These are phyloP conservation scores for Colletotrichum tropicale DNA, from an alignment of 2,329 filamentous ascomycete genomes.

Conservation along the genomic window DNA sequence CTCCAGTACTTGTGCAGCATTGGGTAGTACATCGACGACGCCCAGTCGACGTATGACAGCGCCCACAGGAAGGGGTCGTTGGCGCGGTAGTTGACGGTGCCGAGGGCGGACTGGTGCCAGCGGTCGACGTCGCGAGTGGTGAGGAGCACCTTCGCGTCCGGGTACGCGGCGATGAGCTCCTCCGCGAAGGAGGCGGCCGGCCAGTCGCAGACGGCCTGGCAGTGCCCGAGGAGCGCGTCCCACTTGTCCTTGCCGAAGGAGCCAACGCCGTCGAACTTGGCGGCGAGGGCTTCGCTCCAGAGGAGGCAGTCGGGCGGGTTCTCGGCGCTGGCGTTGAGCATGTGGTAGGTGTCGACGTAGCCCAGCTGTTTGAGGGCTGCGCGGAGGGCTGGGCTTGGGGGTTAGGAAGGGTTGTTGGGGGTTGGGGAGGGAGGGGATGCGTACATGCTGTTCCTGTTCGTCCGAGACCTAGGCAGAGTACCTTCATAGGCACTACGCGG, in stretches of 20 bases:
- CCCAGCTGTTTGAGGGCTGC: conserved; percentile 20
- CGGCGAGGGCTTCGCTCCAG: conserved; percentile 72
- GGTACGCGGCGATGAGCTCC: conserved; percentile 34
- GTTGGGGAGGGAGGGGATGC: conserved; percentile 33
- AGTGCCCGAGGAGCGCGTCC: conserved; percentile 34
- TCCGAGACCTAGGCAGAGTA: conserved; percentile 72
- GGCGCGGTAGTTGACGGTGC: conserved; percentile 31
- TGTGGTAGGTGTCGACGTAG: conserved; percentile 17
- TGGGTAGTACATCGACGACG: conserved; percentile 70
- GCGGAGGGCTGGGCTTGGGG: conserved; percentile 36
- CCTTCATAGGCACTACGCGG: conserved; percentile 73
- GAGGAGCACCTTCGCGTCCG: conserved; percentile 36
- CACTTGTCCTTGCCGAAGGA: conserved; percentile 28
- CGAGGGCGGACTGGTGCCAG: conserved; percentile 27
- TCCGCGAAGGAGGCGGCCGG: conserved; percentile 16
- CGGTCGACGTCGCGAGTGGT: conserved; percentile 32
- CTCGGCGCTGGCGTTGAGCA: conserved; percentile 8
- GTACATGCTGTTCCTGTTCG: conserved; percentile 73
- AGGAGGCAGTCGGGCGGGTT: conserved; percentile 50
- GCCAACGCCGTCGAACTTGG: conserved; percentile 42
- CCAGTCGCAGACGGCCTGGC: conserved; percentile 29
- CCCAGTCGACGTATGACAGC: conserved; percentile 57
- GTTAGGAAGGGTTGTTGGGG: neutral
- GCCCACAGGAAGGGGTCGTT: conserved; percentile 16
- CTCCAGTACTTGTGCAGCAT: conserved; percentile 75